These are phyloP conservation scores for Lyophyllum semitale DNA, from an alignment of 768 basidiomycete genomes.

Conservation along the genomic window DNA sequence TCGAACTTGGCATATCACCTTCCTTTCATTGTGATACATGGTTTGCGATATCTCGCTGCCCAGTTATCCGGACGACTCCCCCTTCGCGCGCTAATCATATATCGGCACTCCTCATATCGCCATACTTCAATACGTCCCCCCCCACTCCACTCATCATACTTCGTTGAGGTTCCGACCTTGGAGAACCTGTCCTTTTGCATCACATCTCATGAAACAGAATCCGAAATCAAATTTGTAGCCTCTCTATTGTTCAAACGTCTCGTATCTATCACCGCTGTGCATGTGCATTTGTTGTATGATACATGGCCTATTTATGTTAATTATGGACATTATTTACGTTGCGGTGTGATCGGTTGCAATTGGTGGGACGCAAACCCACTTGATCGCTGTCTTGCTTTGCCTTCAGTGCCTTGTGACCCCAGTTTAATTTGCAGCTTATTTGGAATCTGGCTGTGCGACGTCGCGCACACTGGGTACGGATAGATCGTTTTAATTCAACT, in stretches of 20 bases:
- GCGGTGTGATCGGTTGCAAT: too few species aligned
- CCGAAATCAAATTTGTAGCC: constrained; percentile 7
- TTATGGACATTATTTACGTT: not conserved
- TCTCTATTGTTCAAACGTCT: not conserved
- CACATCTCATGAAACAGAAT: not conserved
- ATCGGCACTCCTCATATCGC: not conserved
- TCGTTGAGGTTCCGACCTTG: constrained; percentile 1
- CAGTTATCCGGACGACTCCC: not conserved
- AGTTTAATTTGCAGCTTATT: too few species aligned
- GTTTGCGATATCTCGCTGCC: not conserved
- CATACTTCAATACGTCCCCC: not conserved
- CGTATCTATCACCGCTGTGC: constrained; percentile 4
- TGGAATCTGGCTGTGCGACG: too few species aligned
- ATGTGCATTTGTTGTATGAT: constrained; percentile 10
- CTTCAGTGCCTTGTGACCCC: too few species aligned
- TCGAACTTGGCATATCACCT: constrained; percentile 1
- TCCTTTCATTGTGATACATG: constrained; percentile 1
- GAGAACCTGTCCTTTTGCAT: not conserved
- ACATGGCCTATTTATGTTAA: constrained; percentile 10
- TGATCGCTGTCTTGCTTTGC: too few species aligned
- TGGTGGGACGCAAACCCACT: too few species aligned
- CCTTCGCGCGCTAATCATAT: not conserved
- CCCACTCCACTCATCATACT: not conserved
- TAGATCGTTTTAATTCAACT: too few species aligned
- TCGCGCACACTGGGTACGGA: too few species aligned